phyloP scores from a whole-genome alignment of 192 early-diverging fungal genomes.

The Umbelopsis isabellina region DNA sequence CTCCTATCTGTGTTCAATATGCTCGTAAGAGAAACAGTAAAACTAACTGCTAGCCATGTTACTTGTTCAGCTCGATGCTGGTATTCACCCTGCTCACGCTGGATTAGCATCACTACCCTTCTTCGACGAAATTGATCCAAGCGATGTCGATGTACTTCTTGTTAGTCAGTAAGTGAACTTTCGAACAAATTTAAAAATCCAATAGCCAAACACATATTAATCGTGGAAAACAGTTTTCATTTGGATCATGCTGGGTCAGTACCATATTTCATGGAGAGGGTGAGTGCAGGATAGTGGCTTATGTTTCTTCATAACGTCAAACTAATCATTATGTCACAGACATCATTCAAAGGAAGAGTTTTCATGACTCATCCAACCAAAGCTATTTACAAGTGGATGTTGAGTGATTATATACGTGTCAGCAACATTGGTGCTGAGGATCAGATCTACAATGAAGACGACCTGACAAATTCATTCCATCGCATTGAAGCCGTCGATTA shows the following conservation, averaged over 20 bases:
- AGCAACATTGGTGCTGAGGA: slow-evolving; percentile 78
- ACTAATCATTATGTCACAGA: slow-evolving; percentile 49
- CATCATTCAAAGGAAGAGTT: slow-evolving; percentile 92
- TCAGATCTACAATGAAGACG: slow-evolving; percentile 88
- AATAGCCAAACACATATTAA: not conserved
- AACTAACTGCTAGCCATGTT: not conserved
- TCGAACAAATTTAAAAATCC: not conserved
- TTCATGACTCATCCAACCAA: slow-evolving; percentile 99
- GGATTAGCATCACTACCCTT: slow-evolving; percentile 93
- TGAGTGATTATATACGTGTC: slow-evolving; percentile 93
- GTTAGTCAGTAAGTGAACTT: slow-evolving; percentile 81
- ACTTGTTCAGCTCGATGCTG: slow-evolving; percentile 82
- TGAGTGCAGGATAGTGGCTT: slow-evolving; percentile 31
- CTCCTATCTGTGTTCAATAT: too few relatives aligned
- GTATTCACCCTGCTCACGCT: slow-evolving; percentile 90
- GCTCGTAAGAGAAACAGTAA: too few relatives aligned
- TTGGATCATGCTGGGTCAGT: slow-evolving; percentile 96
- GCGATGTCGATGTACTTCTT: slow-evolving; percentile 85
- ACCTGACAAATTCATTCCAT: slow-evolving; percentile 79
- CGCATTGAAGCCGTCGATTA: slow-evolving; percentile 95
- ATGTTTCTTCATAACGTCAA: not conserved
- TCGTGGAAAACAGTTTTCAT: slow-evolving; percentile 73
- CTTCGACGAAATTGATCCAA: slow-evolving; percentile 93
- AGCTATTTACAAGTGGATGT: slow-evolving; percentile 96
- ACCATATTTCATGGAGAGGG: slow-evolving; percentile 96